phyloP scores from a whole-genome alignment of 345 rosid species.

The Populus simonii region DNA sequence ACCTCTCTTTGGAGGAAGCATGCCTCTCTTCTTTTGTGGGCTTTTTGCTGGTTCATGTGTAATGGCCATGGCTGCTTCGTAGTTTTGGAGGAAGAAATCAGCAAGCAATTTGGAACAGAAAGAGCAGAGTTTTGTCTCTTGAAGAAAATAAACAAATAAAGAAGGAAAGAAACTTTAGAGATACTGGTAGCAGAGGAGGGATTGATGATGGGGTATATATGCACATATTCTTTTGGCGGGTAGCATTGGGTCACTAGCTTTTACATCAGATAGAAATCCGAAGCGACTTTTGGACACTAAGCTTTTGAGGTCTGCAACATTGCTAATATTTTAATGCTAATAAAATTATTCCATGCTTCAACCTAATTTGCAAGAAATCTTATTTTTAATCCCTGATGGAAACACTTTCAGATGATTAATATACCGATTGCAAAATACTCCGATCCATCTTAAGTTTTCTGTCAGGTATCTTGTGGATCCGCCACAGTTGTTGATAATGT shows the following conservation, averaged over 20 bases:
- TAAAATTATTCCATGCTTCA: too few relatives aligned
- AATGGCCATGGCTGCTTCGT: slow-evolving; percentile 1
- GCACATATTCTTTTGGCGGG: not conserved
- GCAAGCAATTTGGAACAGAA: not conserved
- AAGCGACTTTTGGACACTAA: not conserved
- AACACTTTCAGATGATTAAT: not conserved
- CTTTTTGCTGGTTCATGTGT: not conserved
- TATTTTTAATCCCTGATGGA: not conserved
- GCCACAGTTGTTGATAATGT: too few relatives aligned
- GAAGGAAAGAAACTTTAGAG: not conserved
- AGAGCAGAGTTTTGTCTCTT: not conserved
- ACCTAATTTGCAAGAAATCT: not conserved
- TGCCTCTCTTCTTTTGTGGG: not conserved
- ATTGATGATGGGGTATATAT: not conserved
- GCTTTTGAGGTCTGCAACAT: not conserved
- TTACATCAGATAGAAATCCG: not conserved
- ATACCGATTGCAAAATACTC: not conserved
- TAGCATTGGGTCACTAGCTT: not conserved
- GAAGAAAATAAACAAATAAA: not conserved
- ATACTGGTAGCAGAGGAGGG: not conserved
- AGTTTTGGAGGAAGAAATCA: not conserved
- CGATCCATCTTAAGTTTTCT: not conserved
- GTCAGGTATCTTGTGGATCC: too few relatives aligned
- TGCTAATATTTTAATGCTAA: not conserved
- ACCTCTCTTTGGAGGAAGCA: slow-evolving; percentile 39